Evolutionary conservation across 1,139 yeast species (phyloP).

Genomic region (Magnusiomyces paraingens): DNA sequence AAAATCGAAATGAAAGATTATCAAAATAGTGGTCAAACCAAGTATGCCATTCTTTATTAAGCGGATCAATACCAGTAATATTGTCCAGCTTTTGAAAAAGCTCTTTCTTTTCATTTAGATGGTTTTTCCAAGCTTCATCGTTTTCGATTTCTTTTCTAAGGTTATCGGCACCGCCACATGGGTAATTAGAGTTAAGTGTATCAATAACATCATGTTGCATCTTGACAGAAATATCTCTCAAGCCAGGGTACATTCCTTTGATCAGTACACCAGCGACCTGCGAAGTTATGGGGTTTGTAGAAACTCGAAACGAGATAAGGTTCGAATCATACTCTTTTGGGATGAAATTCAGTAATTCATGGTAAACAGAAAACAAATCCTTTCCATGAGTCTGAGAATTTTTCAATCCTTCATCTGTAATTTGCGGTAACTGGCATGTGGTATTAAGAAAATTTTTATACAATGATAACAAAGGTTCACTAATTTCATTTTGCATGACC

Average conservation of each 20-base stretch:
- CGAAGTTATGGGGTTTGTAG: conserved; percentile 36
- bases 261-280: conserved; percentile 35
- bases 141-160: conserved; percentile 24
- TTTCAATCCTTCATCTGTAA: conserved; percentile 35
- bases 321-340: conserved; percentile 32
- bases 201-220: conserved; percentile 26
- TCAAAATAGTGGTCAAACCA: conserved; percentile 39
- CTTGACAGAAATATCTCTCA: not conserved
- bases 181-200: conserved; percentile 33
- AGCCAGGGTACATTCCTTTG: conserved; percentile 33
- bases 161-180: conserved; percentile 30
- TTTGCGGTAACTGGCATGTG: conserved; percentile 36
- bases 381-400: conserved; percentile 36
- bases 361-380: conserved; percentile 34
- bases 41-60: conserved; percentile 27
- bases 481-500: conserved; percentile 23
- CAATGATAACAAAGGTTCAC: conserved; percentile 17
- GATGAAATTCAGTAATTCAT: conserved; percentile 27
- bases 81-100: conserved; percentile 22
- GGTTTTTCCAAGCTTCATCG: conserved; percentile 33
- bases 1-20: conserved; percentile 35
- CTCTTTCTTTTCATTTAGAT: conserved; percentile 22
- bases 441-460: conserved; percentile 24
- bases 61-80: conserved; percentile 26
- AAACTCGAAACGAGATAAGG: conserved; percentile 31